These are phyloP conservation scores for Syzygium oleosum DNA, from an alignment of 345 rosid genomes.

Conservation along the genomic window DNA sequence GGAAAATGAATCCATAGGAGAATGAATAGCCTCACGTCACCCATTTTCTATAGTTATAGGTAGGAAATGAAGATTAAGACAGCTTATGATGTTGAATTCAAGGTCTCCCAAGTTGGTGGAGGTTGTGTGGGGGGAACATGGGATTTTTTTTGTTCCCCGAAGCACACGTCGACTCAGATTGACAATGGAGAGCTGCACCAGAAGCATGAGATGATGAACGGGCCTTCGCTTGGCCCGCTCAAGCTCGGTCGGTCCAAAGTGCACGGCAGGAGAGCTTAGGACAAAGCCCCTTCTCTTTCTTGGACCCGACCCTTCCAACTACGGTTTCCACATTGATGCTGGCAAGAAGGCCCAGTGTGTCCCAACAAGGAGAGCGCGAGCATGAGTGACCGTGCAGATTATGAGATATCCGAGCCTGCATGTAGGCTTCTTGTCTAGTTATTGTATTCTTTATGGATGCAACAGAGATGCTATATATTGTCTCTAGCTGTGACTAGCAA, in stretches of 20 bases:
- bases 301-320: neutral
- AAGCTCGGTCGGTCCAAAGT: neutral
- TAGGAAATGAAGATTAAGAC: neutral
- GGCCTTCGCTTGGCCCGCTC: neutral
- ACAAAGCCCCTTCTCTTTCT: neutral
- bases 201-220: neutral
- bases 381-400: neutral
- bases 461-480: no score
- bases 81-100: neutral
- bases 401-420: neutral
- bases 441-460: neutral
- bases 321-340: no score
- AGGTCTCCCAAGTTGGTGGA: neutral
- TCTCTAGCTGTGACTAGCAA: no score
- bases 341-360: neutral
- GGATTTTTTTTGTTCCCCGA: neutral
- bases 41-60: neutral
- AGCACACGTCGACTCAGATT: neutral
- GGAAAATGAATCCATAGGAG: neutral
- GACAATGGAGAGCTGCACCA: neutral
- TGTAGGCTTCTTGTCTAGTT: neutral
- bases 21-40: neutral
- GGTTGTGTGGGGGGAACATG: neutral
- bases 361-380: neutral
- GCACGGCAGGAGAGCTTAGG: neutral